Evolutionary conservation across 495 filamentous ascomycete genomes (phyloP).

Genomic region (Cercophora sp.): DNA sequence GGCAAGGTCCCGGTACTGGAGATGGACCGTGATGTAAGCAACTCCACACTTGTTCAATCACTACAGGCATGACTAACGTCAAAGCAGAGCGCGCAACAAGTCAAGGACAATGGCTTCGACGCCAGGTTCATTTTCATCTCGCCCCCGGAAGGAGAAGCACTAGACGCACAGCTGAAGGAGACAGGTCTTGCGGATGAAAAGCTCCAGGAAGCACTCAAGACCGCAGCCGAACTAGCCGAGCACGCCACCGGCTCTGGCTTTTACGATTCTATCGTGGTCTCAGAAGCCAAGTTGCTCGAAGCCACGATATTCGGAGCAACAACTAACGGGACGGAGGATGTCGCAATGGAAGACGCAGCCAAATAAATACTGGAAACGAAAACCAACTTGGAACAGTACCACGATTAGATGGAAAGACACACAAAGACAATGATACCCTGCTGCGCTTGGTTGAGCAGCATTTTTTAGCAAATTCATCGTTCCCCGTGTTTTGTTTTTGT

Average conservation of each 20-base stretch:
- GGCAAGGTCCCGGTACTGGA: slow-evolving; percentile 52
- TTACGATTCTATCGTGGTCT: slow-evolving; percentile 64
- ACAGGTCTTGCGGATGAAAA: slow-evolving; percentile 61
- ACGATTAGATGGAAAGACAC: too few relatives aligned
- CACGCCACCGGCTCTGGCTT: slow-evolving; percentile 57
- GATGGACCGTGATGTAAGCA: slow-evolving; percentile 52
- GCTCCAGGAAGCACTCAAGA: slow-evolving; percentile 54
- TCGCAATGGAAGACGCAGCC: slow-evolving; percentile 18
- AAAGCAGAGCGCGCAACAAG: slow-evolving; percentile 63
- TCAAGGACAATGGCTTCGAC: slow-evolving; percentile 64
- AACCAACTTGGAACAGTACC: neutral
- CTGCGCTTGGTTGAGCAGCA: too few relatives aligned
- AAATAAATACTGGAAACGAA: neutral
- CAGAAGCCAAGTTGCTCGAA: slow-evolving; percentile 42
- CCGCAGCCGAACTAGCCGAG: slow-evolving; percentile 63
- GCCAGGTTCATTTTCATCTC: slow-evolving; percentile 70
- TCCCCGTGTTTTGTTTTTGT: too few relatives aligned
- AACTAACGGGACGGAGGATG: slow-evolving; percentile 9
- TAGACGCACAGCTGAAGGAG: slow-evolving; percentile 58
- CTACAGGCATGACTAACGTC: slow-evolving; percentile 19
- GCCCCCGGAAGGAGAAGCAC: slow-evolving; percentile 58
- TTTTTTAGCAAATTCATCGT: too few relatives aligned
- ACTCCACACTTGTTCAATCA: too few relatives aligned
- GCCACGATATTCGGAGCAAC: slow-evolving; percentile 21
- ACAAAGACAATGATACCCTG: too few relatives aligned